phyloP scores from a whole-genome alignment of 2,329 filamentous ascomycete species.

The Penicillium sp. region DNA sequence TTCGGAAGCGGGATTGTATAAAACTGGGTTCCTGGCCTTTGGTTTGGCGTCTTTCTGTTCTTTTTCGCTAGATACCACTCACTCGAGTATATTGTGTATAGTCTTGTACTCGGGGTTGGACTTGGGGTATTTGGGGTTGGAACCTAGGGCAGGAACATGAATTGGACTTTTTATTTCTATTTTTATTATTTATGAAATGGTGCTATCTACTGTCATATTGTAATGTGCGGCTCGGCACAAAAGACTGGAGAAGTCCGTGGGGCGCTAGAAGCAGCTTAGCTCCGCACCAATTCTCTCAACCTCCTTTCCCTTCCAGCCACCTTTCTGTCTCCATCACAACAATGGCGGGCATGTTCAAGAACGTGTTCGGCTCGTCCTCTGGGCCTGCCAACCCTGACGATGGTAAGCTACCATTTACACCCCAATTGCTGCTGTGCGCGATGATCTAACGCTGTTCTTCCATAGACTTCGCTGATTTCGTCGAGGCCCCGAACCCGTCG shows the following conservation, averaged over 20 bases:
- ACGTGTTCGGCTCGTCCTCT: conserved; percentile 36
- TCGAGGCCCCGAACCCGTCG: conserved; percentile 65
- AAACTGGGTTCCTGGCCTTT: conserved; percentile 22
- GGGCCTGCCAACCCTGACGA: conserved; percentile 31
- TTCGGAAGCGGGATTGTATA: conserved; percentile 28
- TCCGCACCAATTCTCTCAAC: conserved; percentile 23
- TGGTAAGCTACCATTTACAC: conserved; percentile 25
- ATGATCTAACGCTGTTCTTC: conserved; percentile 4
- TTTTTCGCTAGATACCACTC: conserved; percentile 30
- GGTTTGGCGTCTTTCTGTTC: conserved; percentile 21
- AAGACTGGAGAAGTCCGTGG: conserved; percentile 31
- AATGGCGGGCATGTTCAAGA: conserved; percentile 40
- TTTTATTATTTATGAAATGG: not conserved
- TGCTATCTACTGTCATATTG: not conserved
- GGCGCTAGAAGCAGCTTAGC: conserved; percentile 39
- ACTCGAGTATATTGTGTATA: conserved; percentile 19
- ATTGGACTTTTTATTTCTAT: not conserved
- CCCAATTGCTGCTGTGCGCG: conserved; percentile 9
- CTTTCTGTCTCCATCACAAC: conserved; percentile 16
- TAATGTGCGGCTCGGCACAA: conserved; percentile 4
- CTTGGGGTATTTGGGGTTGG: not conserved
- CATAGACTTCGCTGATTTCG: conserved; percentile 90
- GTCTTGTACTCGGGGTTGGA: conserved; percentile 25
- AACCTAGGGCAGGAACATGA: conserved; percentile 1
- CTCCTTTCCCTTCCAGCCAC: conserved; percentile 23